phyloP scores from a whole-genome alignment of 331 rosid genomes.

The Prunus yedoensis region DNA sequence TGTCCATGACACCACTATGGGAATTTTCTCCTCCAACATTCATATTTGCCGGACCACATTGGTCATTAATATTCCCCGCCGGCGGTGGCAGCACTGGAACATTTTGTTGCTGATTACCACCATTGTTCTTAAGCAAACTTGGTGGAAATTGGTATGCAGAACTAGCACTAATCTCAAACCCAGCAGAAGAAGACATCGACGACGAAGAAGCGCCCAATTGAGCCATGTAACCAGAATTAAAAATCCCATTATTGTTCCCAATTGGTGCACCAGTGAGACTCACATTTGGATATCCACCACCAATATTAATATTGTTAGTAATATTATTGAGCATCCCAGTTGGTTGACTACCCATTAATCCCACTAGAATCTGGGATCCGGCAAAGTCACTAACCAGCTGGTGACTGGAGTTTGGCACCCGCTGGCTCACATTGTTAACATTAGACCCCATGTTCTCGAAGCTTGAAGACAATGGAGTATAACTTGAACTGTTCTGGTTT shows the following conservation, averaged over 20 bases:
- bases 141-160: not conserved
- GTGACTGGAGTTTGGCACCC: not conserved
- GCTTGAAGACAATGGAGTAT: too few species aligned
- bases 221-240: not conserved
- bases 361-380: not conserved
- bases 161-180: not conserved
- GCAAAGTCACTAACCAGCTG: not conserved
- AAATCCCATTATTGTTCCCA: not conserved
- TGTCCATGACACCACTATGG: not conserved
- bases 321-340: not conserved
- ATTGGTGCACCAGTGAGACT: constrained; percentile 9
- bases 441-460: not conserved
- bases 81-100: not conserved
- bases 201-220: not conserved
- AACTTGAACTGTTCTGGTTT: not conserved
- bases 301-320: too few species aligned
- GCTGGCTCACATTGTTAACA: not conserved
- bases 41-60: not conserved
- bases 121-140: not conserved
- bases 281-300: not conserved
- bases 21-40: not conserved
- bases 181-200: not conserved
- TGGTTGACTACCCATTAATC: not conserved
- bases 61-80: not conserved
- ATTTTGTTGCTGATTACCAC: constrained; percentile 4